Evolutionary conservation across 495 filamentous ascomycete species (phyloP), one percentile per base, ranked within the genome.

Genomic region (Acidiella bohemica): DNA sequence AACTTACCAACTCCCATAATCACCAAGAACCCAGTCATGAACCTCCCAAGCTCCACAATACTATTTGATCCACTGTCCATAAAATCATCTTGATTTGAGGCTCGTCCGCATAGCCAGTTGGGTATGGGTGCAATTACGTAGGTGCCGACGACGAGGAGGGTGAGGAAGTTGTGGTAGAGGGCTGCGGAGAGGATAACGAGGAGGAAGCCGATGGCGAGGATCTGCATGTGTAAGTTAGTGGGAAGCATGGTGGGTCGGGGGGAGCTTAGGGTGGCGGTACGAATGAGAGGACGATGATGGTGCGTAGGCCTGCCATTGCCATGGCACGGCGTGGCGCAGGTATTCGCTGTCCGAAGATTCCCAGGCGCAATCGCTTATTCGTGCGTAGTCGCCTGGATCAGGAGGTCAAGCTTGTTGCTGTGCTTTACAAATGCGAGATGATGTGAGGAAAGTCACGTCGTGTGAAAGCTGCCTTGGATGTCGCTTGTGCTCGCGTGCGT

Each of bases 151-250:
- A 96, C 90, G 31, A 95, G 71, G 46, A 97, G 70, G 20, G 90
- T 82, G 53, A 87, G 82, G 74, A 92, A 97, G 58, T 84, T 81
- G 43, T 84, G 68, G 69, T 77, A 96, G 37, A 97, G 79, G 22
- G 92, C 90, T 55, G 85, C 90, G 45, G 86, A 94, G 56, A 97
- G 82, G 64, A 97, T 97, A 31, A 96, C 88, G 46, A 97, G 86
- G 55, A 97, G 84, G 72, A 97, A 97, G 54, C 90, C 90, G 58
- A 97, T 90, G 44, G 92, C 92, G 41, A 97, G 84, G 55, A 97
- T 73, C 81, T 87, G 41, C 17, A 14, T 27, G 6, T 11, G 26
- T 5, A 22, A 19, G 16, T 34, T 33, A 27, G 7, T 20, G 2
- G 19, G 19, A 16, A 12, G 9, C 5, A 30, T n/a, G 34, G 60